Evolutionary conservation across 305 asterid genomes (phyloP), one percentile per base, ranked within the genome.

Genomic region (Fraxinus nigra): DNA sequence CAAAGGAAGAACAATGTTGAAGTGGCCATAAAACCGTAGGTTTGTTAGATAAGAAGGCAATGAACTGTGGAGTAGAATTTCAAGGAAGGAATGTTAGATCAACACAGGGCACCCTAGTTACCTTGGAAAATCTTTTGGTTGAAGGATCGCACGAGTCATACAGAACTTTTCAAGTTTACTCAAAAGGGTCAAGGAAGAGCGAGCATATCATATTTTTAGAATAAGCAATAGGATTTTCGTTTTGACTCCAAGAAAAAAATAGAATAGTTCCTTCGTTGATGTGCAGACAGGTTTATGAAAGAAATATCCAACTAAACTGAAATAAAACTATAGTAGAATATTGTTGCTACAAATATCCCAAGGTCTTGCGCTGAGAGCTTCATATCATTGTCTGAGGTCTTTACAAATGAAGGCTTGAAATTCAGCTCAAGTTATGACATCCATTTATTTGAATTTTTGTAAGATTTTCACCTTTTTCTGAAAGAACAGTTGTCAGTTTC

Each of bases 21-120:
- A 22, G 63, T 28, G 43, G 46, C 22, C 76, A 33, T 30, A 33
- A 72, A 72, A 72, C 40, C 6, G 20, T 32, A 46, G 76, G 38
- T 35, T 72, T 72, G 76, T 72, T 72, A n/a, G 76, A 72, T 35
- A 72, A 32, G 76, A 33, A 67, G 75, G 75, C 75, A 67, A 72
- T 72, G 13, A 33, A 7, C 4, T 14, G 40, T 33, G 13, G 22
- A 33, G 46, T 33, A 72, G 46, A 38, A 72, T 33, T n/a, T 72
- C 43, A 33, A 72, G 26, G 38, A 72, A 33, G 33, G 76, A 33
- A 33, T 72, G 20, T 72, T 16, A 16, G 46, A 33, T 16, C 76
- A 33, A 24, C 43, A 72, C 26, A 69, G 18, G 46, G 26, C 26
- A 72, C 76, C 46, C 46, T 72, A 14, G 46, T 72, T 30, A 28